Conservation (phyloP, 768 basidiomycete genomes). For the Lepiota venenata region DNA sequence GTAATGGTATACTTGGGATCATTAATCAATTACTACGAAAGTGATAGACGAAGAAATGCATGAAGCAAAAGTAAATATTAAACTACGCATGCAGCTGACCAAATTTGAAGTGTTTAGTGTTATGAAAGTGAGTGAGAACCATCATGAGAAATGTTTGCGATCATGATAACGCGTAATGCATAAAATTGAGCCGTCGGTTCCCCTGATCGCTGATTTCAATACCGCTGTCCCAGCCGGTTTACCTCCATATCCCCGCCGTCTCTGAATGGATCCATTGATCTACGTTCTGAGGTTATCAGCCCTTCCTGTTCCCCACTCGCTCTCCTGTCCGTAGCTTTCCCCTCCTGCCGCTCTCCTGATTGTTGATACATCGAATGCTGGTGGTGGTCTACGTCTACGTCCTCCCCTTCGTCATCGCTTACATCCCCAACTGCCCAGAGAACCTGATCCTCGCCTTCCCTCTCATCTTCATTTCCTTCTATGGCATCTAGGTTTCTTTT, state of each 20-base stretch:
- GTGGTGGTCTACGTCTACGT: constrained; percentile 41
- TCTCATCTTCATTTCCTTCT: constrained; percentile 35
- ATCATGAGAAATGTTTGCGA: neutral
- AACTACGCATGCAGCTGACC: neutral
- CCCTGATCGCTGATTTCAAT: neutral
- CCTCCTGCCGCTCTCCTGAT: constrained; percentile 7
- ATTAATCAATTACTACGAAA: too few relatives aligned
- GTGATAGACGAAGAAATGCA: too few relatives aligned
- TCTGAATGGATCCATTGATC: constrained; percentile 27
- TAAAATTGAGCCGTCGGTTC: neutral
- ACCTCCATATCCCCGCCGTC: constrained; percentile 18
- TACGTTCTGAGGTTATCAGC: constrained; percentile 10
- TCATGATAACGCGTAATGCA: neutral
- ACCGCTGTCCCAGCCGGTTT: neutral
- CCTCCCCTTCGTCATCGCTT: constrained; percentile 56
- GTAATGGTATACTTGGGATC: too few relatives aligned
- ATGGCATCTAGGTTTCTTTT: constrained; percentile 23
- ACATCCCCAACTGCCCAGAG: constrained; percentile 74
- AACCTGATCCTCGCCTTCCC: constrained; percentile 40
- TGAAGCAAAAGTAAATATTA: too few relatives aligned
- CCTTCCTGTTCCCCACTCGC: constrained; percentile 15
- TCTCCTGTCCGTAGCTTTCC: constrained; percentile 6
- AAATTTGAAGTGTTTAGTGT: neutral
- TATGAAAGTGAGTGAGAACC: neutral
- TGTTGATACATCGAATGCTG: constrained; percentile 34